phyloP scores from a whole-genome alignment of 129 eudicot species.

The Rutidosis leptorrhynchoides region DNA sequence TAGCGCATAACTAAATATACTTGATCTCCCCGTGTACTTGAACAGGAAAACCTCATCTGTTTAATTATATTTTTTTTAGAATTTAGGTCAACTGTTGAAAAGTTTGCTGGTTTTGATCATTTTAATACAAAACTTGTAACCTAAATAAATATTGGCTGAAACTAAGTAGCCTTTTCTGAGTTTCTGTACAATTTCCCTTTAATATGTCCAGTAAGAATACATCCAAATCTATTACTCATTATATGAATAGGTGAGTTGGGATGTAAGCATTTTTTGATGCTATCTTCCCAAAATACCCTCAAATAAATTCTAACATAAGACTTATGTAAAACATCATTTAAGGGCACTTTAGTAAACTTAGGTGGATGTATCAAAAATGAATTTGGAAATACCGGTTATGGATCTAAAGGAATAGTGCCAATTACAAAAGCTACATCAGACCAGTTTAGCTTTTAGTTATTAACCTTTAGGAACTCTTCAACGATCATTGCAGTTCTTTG shows the following conservation, averaged over 20 bases:
- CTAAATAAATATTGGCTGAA: not conserved
- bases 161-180: not conserved
- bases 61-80: too few relatives aligned
- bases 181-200: not conserved
- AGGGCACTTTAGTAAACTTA: too few relatives aligned
- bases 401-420: not conserved
- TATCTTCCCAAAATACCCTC: too few relatives aligned
- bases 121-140: not conserved
- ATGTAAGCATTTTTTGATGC: not conserved
- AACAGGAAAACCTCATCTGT: too few relatives aligned
- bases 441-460: not conserved
- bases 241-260: not conserved
- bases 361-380: too few relatives aligned
- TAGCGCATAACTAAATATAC: too few relatives aligned
- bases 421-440: not conserved
- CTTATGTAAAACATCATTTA: too few relatives aligned
- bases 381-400: too few relatives aligned
- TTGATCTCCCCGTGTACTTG: too few relatives aligned
- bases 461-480: constrained; percentile 78
- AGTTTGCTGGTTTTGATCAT: not conserved
- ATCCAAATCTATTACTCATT: not conserved
- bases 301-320: too few relatives aligned
- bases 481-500: constrained; percentile 90
- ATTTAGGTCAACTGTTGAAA: too few relatives aligned
- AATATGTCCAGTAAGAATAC: not conserved